Percentiles rank a stretch among this genome's conserved stretches.
phyloP scores from a whole-genome alignment of 2,329 filamentous ascomycete genomes.

The Trichoderma brevicompactum region DNA sequence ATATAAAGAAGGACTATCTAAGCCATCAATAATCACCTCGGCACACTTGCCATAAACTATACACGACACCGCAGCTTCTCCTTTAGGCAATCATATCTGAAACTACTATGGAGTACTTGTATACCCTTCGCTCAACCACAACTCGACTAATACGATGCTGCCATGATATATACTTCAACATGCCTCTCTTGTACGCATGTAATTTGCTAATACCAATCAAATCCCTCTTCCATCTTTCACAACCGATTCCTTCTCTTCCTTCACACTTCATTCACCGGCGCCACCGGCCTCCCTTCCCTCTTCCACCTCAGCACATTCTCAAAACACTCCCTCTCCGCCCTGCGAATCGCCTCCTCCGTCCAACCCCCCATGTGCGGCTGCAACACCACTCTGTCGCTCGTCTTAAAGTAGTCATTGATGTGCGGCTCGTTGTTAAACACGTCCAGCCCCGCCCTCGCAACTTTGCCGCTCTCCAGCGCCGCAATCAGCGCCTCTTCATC shows the following conservation, averaged over 20 bases:
- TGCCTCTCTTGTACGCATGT: too few species aligned
- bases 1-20: too few species aligned
- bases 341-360: slow-evolving; percentile 50
- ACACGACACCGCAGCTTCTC: too few species aligned
- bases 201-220: too few species aligned
- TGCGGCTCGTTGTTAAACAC: slow-evolving; percentile 52
- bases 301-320: slow-evolving; percentile 51
- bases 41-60: too few species aligned
- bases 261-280: slow-evolving; percentile 42
- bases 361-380: slow-evolving; percentile 52
- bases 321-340: slow-evolving; percentile 50
- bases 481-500: slow-evolving; percentile 53
- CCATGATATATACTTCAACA: too few species aligned
- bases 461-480: slow-evolving; percentile 52
- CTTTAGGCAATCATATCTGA: too few species aligned
- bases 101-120: too few species aligned
- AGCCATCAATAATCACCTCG: not conserved
- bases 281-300: slow-evolving; percentile 43
- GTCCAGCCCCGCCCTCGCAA: slow-evolving; percentile 54
- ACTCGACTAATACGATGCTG: too few species aligned
- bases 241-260: not conserved
- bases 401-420: slow-evolving; percentile 46
- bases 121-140: too few species aligned
- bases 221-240: too few species aligned
- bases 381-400: slow-evolving; percentile 47